A percentile compares a stretch with the other conserved stretches of the same genome.
Conservation (phyloP, 2,329 filamentous ascomycete species). For the Byssochlamys sp. region DNA sequence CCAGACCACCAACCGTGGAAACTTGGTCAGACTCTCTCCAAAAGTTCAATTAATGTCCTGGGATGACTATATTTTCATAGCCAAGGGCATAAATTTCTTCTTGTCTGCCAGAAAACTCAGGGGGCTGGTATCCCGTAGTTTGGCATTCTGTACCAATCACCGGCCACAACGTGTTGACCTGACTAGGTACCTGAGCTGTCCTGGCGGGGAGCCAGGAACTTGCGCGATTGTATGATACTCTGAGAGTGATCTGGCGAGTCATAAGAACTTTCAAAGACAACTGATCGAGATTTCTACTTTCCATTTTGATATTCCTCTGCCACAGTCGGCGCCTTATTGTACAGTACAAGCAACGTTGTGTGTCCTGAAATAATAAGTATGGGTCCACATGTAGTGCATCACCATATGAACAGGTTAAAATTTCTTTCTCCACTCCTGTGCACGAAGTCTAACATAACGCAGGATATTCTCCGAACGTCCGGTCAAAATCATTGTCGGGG, state of each 20-base stretch:
- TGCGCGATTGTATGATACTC: background rate
- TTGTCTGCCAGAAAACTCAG: background rate
- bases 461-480: background rate
- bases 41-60: too few species aligned
- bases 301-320: background rate
- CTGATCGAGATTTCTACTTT: background rate
- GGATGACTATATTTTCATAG: too few species aligned
- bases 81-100: too few species aligned
- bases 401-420: background rate
- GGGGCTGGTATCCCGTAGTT: background rate
- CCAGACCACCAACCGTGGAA: too few species aligned
- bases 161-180: conserved; percentile 15
- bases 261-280: background rate
- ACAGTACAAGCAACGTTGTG: background rate
- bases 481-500: background rate
- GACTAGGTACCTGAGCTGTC: conserved; percentile 5
- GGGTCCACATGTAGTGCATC: background rate
- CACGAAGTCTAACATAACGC: background rate
- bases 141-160: background rate
- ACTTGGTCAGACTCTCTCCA: too few species aligned
- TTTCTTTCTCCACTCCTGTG: background rate
- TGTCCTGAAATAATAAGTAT: background rate
- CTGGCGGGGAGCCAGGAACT: background rate
- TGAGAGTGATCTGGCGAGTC: background rate
- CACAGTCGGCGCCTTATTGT: background rate